Evolutionary conservation across 768 basidiomycete genomes (phyloP).

Genomic region (Phylloporus sp.): DNA sequence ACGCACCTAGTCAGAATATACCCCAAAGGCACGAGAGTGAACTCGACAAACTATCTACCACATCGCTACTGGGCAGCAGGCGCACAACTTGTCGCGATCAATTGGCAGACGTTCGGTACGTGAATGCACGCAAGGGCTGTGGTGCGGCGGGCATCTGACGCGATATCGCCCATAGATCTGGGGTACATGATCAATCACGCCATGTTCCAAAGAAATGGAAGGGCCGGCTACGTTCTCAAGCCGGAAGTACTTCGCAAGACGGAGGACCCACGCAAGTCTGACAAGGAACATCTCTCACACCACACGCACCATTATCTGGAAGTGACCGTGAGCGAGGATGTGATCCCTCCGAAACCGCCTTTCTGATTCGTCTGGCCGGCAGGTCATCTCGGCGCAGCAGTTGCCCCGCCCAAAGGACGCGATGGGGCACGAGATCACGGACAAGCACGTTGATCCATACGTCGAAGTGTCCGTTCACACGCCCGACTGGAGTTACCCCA

Average conservation of each 20-base stretch:
- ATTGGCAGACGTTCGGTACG: constrained; percentile 96
- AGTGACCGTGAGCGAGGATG: constrained; percentile 45
- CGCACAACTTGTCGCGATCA: constrained; percentile 86
- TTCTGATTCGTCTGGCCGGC: background rate
- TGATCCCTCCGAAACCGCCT: background rate
- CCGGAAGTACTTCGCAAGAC: constrained; percentile 69
- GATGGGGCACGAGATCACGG: constrained; percentile 55
- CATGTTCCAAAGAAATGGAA: constrained; percentile 92
- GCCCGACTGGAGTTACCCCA: constrained; percentile 60
- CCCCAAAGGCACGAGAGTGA: constrained; percentile 78
- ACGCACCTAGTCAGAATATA: constrained; percentile 83
- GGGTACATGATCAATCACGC: constrained; percentile 92
- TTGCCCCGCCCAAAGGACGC: constrained; percentile 71
- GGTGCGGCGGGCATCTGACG: background rate
- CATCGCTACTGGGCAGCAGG: constrained; percentile 89
- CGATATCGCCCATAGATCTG: constrained; percentile 51
- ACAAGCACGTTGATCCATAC: constrained; percentile 64
- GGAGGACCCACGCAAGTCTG: constrained; percentile 46
- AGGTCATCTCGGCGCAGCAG: constrained; percentile 87
- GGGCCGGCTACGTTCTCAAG: constrained; percentile 86
- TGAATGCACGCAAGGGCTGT: constrained; percentile 1
- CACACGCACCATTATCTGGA: constrained; percentile 59
- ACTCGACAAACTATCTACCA: constrained; percentile 84
- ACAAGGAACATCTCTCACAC: constrained; percentile 53
- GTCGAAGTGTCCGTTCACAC: constrained; percentile 78